Conservation (phyloP, 2,329 filamentous ascomycete genomes). For the Pseudogymnoascus verrucosus region DNA sequence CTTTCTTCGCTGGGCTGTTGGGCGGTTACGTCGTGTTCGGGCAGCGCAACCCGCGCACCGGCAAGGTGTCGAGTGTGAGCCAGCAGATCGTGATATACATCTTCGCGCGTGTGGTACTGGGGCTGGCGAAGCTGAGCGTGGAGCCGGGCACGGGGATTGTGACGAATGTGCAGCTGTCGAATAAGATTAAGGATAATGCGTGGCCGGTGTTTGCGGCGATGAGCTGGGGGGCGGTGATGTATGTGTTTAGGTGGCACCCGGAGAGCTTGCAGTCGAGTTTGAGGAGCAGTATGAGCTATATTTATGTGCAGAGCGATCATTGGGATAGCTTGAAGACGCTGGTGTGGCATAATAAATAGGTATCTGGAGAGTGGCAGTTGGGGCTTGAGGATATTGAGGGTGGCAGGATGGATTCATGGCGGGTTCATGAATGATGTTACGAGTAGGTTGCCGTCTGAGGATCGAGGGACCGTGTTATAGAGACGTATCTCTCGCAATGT, state of each 20-base stretch:
- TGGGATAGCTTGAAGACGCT: slow-evolving; percentile 85
- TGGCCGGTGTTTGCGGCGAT: slow-evolving; percentile 90
- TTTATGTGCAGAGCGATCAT: slow-evolving; percentile 81
- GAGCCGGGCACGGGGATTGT: slow-evolving; percentile 50
- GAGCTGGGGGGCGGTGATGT: slow-evolving; percentile 93
- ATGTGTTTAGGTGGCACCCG: slow-evolving; percentile 85
- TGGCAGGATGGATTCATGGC: neutral
- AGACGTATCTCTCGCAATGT: neutral
- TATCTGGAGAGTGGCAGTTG: neutral
- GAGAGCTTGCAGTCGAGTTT: slow-evolving; percentile 86
- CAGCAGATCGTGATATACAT: slow-evolving; percentile 99
- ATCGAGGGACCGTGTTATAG: neutral
- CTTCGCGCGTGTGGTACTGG: slow-evolving; percentile 82
- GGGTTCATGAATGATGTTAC: slow-evolving; percentile 5
- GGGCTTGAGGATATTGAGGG: neutral
- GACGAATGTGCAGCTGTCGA: slow-evolving; percentile 36
- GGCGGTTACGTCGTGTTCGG: slow-evolving; percentile 95
- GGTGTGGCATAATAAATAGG: slow-evolving; percentile 70
- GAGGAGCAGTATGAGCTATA: slow-evolving; percentile 94
- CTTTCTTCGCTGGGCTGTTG: slow-evolving; percentile 76
- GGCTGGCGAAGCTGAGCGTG: slow-evolving; percentile 74
- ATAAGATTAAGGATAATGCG: slow-evolving; percentile 56
- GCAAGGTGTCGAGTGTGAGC: slow-evolving; percentile 70
- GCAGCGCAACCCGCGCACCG: slow-evolving; percentile 49
- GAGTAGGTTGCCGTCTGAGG: neutral